Conservation (phyloP, 176 grass and related monocot genomes). For the Oryza punctata region DNA sequence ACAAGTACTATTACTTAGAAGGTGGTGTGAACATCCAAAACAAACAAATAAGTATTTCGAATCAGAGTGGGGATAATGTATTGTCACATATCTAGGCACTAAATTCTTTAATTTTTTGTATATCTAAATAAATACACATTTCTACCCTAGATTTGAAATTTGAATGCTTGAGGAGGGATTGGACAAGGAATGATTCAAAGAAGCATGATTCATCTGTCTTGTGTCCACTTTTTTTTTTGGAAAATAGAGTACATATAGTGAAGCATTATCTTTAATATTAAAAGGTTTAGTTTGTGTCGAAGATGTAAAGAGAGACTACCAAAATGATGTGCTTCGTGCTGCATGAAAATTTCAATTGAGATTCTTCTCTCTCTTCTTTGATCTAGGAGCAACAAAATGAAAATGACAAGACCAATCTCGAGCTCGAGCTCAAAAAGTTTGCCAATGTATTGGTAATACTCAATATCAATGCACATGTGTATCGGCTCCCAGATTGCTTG, state of each 20-base stretch:
- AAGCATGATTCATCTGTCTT: background rate
- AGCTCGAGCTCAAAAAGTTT: background rate
- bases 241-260: background rate
- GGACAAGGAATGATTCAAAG: no score
- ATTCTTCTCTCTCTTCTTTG: background rate
- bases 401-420: background rate
- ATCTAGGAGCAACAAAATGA: background rate
- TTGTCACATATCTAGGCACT: no score
- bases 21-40: no score
- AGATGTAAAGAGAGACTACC: background rate
- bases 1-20: no score
- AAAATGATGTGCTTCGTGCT: background rate
- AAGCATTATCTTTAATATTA: background rate
- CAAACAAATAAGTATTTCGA: no score
- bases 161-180: no score
- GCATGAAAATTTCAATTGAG: background rate
- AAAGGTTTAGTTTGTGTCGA: background rate
- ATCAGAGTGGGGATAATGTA: no score
- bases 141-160: no score
- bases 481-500: background rate
- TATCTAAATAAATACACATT: no score
- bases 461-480: slow-evolving; percentile 43
- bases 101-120: no score
- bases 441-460: slow-evolving; percentile 1
- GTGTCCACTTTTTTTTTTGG: background rate